Percentiles rank a stretch among this genome's conserved stretches.
Evolutionary conservation across 495 filamentous ascomycete species (phyloP).

Genomic region (Podospora tetraspora): DNA sequence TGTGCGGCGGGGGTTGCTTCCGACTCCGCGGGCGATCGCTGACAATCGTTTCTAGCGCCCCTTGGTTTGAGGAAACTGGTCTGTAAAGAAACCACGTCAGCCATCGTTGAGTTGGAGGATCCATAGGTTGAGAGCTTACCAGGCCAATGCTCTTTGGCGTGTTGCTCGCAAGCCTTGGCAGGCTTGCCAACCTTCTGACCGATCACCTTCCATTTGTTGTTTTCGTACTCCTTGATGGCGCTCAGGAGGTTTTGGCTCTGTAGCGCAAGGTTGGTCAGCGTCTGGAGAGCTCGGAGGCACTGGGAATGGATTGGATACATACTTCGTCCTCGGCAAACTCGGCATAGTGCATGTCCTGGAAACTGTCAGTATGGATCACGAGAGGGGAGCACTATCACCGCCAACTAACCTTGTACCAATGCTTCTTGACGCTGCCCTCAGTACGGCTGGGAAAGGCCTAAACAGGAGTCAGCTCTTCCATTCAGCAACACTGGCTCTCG

Average conservation of each 20-base stretch:
- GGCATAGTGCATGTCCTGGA: conserved; percentile 94
- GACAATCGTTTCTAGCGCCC: conserved; percentile 1
- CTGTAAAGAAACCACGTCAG: conserved; percentile 9
- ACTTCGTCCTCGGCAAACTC: conserved; percentile 99
- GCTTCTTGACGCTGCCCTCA: conserved; percentile 98
- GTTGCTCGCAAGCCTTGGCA: conserved; percentile 98
- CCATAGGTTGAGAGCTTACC: conserved; percentile 14
- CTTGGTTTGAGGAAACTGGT: conserved; percentile 20
- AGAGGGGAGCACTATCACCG: not conserved
- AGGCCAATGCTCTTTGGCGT: conserved; percentile 92
- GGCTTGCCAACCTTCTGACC: conserved; percentile 96
- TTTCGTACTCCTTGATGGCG: conserved; percentile 97
- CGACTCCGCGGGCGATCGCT: not conserved
- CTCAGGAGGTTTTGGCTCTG: conserved; percentile 80
- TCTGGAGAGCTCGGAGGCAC: conserved; percentile 1
- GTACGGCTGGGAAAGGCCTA: conserved; percentile 89
- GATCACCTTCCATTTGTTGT: conserved; percentile 97
- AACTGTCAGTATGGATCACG: conserved; percentile 33
- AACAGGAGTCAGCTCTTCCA: conserved; percentile 21
- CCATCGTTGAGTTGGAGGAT: not conserved
- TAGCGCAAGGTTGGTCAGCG: conserved; percentile 15
- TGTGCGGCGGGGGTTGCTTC: not conserved
- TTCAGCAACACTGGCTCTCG: not conserved
- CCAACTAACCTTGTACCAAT: conserved; percentile 89
- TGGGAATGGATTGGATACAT: conserved; percentile 28